Evolutionary conservation across 2,329 filamentous ascomycete species (phyloP).

Genomic region (Sporothrix sp.): DNA sequence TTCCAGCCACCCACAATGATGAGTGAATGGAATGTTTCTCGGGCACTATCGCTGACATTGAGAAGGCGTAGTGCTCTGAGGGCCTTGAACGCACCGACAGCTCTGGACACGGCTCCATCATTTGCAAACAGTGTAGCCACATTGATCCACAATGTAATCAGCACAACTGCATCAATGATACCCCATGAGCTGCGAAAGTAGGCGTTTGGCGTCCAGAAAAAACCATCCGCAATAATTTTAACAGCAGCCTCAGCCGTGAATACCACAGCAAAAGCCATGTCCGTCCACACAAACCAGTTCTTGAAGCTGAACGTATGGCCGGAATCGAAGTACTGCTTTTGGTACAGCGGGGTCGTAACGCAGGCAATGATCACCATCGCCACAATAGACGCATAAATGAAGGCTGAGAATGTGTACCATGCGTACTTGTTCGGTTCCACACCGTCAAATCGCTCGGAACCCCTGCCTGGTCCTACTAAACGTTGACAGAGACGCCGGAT

Average conservation of each 20-base stretch:
- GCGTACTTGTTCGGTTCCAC: conserved; percentile 78
- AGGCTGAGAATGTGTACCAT: conserved; percentile 89
- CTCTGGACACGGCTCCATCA: conserved; percentile 76
- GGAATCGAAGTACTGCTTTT: conserved; percentile 69
- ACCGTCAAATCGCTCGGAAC: conserved; percentile 77
- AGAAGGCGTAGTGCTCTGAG: conserved; percentile 81
- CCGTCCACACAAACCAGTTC: conserved; percentile 94
- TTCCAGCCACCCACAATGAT: conserved; percentile 94
- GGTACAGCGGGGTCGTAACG: conserved; percentile 87
- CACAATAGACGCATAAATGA: conserved; percentile 89
- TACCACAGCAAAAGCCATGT: conserved; percentile 77
- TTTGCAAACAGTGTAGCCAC: conserved; percentile 73
- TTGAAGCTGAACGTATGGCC: conserved; percentile 47
- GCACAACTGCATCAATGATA: conserved; percentile 83
- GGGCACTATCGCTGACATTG: conserved; percentile 91
- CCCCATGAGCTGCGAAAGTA: conserved; percentile 97
- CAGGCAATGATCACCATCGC: conserved; percentile 97
- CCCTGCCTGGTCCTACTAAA: conserved; percentile 84
- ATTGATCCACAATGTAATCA: conserved; percentile 92
- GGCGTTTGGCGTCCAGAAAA: conserved; percentile 94
- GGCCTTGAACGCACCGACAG: conserved; percentile 94
- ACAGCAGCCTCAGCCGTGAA: conserved; percentile 82
- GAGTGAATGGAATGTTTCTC: conserved; percentile 93
- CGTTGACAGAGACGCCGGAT: conserved; percentile 76
- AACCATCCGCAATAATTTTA: conserved; percentile 90